Evolutionary conservation across 1,284 basidiomycete species (phyloP), one percentile per base, ranked within the genome.

Genomic region (Fomitopsis palustris): DNA sequence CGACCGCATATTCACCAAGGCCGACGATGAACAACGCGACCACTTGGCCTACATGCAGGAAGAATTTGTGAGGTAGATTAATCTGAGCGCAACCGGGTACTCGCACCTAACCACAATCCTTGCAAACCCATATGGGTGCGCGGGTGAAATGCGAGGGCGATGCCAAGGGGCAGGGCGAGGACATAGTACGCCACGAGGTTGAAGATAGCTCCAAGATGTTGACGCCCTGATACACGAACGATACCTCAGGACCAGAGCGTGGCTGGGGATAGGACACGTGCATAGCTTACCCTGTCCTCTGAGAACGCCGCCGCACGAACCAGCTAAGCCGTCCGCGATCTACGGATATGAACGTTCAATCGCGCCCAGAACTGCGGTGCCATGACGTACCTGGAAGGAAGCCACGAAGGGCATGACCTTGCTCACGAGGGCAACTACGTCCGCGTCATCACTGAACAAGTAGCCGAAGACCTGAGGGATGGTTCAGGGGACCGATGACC

Each of bases 141-240:
- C 2, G 62, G 61, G 51, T 72, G 66, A 68, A 90, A 91, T 0
- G 89, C 89, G 16, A 91, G 78, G 2, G 78, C 81, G 55, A 91
- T 83, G 2, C 89, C 89, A 45, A 91, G 72, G 0, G 88, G 88
- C 17, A 91, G 74, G 12, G 89, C 89, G 37, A 91, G 73, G 2
- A 90, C 77, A 64, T 91, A 92, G 71, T 91, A 91, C 17, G 89
- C 88, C n/a, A 88, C 73, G 43, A 89, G 70, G 67, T 92, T 91
- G 73, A 90, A 90, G 7, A 84, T 65, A 7, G 88, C 90, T 10
- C 89, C 88, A 12, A 91, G 79, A 64, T 88, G 86, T 65, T 92
- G 90, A 29, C 86, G 81, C 14, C 89, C 88, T 85, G 63, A 51
- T 19, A 58, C 57, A 38, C 31, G 38, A 23, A 25, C 60, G 6